Conservation (phyloP, 2,329 filamentous ascomycete species). For the Xenoacremonium recifei region DNA sequence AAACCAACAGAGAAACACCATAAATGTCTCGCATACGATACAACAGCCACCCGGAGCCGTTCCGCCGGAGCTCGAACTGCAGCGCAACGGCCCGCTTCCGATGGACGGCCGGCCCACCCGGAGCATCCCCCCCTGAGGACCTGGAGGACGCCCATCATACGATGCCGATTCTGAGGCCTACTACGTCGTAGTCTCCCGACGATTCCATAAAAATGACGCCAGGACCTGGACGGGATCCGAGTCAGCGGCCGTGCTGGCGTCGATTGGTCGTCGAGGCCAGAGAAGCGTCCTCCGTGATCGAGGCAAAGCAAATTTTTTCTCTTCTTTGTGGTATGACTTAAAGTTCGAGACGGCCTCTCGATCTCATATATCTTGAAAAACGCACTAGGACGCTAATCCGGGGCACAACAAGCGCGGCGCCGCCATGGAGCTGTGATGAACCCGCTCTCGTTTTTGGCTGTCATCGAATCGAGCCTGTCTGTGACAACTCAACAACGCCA, state of each 20-base stretch:
- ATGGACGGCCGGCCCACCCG: constrained; percentile 23
- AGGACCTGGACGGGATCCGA: constrained; percentile 3
- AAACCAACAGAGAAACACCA: neutral
- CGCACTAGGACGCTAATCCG: too few relatives aligned
- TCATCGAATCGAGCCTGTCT: too few relatives aligned
- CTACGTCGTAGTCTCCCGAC: neutral
- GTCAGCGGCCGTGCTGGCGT: neutral
- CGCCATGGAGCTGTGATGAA: too few relatives aligned
- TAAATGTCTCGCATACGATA: too few relatives aligned
- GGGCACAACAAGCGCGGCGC: too few relatives aligned
- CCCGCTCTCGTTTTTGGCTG: too few relatives aligned
- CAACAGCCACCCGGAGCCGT: neutral
- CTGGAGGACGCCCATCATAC: constrained; percentile 21
- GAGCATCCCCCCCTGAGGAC: constrained; percentile 14
- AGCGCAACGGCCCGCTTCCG: constrained; percentile 21
- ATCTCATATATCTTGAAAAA: too few relatives aligned
- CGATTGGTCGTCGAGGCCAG: neutral
- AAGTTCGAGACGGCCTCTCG: neutral
- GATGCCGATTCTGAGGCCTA: constrained; percentile 11
- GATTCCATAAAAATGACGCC: constrained; percentile 9
- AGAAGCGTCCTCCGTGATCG: neutral
- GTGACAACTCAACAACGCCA: too few relatives aligned
- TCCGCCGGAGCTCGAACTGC: neutral
- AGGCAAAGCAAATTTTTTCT: neutral
- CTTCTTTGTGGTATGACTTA: neutral